Evolutionary conservation across 106 monocot species (phyloP), one percentile per base, ranked within the genome.

Genomic region (Hemerocallis citrina): DNA sequence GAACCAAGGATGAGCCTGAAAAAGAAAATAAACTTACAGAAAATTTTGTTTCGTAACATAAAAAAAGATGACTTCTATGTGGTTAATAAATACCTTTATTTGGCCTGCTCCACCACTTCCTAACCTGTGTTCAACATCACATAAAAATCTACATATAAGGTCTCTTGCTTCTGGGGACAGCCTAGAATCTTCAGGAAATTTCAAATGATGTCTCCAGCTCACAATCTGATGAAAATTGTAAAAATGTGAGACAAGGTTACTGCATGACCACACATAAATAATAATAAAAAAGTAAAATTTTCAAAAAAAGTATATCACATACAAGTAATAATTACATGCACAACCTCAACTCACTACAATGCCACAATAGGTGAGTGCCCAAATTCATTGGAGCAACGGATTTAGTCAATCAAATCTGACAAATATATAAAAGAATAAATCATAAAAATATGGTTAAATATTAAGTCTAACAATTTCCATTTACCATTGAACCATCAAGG

Each of bases 1-100:
- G 63, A 92, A 92, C 92, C 92, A 92, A 34, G 92, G 80, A 77
- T 92, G 92, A 30, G 77, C 83, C 92, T 92, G 55, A 63, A 25
- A 68, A 52, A 29, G 37, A 35, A 40, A 27, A 74, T 1, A 48
- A 13, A 12, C 15, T 35, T 42, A 15, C 15, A 49, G 27, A 49
- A 44, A 28, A 44, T 34, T 21, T 10, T 21, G 36, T 6, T 68
- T 68, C 27, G 17, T 55, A 46, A 63, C 30, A 23, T 6, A 34
- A 40, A 39, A 7, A 56, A 67, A 55, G 25, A 39, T 6, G n/a
- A 25, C n/a, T 34, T 40, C 6, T 11, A 10, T 29, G 37, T 22
- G 33, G 6, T 20, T 25, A 17, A 5, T 7, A 38, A 29, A 34
- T 72, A 92, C 92, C 75, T 92, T 92, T 58, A 92, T 87, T 66